phyloP scores from a whole-genome alignment of 1,284 basidiomycete genomes.

The Leccinum fallax region DNA sequence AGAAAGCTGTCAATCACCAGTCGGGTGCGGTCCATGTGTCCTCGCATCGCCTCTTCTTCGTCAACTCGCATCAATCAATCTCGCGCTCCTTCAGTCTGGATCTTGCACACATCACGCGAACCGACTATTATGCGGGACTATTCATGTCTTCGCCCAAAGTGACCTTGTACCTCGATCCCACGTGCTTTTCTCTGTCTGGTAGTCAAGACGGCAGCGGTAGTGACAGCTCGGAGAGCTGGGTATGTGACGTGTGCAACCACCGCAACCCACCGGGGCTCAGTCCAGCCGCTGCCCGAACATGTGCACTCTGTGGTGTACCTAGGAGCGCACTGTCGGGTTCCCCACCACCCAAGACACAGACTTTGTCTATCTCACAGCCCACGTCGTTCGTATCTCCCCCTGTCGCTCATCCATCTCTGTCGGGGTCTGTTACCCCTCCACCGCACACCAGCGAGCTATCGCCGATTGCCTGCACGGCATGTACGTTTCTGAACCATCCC shows the following conservation, averaged over 20 bases:
- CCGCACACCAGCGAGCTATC: slow-evolving; percentile 11
- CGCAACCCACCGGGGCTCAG: slow-evolving; percentile 74
- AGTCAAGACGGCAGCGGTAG: slow-evolving; percentile 23
- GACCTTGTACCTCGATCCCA: slow-evolving; percentile 65
- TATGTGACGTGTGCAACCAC: slow-evolving; percentile 85
- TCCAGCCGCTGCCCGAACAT: slow-evolving; percentile 62
- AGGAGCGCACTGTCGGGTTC: slow-evolving; percentile 44
- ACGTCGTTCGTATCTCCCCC: no score
- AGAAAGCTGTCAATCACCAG: slow-evolving; percentile 78
- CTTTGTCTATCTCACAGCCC: slow-evolving; percentile 15
- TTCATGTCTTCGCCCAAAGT: slow-evolving; percentile 91
- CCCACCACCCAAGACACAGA: slow-evolving; percentile 29
- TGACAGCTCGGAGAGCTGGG: slow-evolving; percentile 62
- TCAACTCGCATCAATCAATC: slow-evolving; percentile 57
- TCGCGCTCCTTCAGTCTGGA: slow-evolving; percentile 63
- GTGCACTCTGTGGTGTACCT: slow-evolving; percentile 76
- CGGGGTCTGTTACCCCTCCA: slow-evolving; percentile 20
- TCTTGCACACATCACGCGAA: slow-evolving; percentile 71
- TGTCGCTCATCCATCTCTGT: no score
- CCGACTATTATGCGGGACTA: slow-evolving; percentile 91
- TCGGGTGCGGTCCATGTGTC: slow-evolving; percentile 77
- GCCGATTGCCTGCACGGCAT: slow-evolving; percentile 73
- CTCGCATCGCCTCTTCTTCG: slow-evolving; percentile 84
- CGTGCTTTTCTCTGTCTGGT: slow-evolving; percentile 27
- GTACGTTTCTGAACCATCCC: slow-evolving; percentile 91